Percentiles rank a stretch among this genome's conserved stretches.
These are phyloP conservation scores for Fusarium sp. DNA, from an alignment of 2,329 filamentous ascomycete species.

Conservation along the genomic window DNA sequence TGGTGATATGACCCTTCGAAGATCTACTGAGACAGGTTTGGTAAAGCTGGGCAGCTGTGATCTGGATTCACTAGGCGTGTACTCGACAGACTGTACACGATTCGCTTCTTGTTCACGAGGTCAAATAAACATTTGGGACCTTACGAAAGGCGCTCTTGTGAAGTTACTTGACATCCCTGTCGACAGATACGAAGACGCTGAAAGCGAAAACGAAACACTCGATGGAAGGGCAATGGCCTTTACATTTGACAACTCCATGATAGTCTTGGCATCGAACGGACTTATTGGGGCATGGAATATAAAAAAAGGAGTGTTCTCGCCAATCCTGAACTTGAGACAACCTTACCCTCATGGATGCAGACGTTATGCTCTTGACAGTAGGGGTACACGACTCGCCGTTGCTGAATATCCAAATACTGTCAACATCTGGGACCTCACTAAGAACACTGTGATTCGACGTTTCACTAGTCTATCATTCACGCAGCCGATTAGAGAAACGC, in stretches of 20 bases:
- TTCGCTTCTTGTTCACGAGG: neutral
- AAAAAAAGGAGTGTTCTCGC: neutral
- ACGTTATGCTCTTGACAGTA: neutral
- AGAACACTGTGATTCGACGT: neutral
- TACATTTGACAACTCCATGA: neutral
- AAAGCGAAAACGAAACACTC: no score
- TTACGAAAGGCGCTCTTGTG: neutral
- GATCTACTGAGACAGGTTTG: neutral
- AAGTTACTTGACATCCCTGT: neutral
- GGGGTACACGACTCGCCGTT: neutral
- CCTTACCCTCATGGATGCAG: no score
- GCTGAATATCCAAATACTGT: neutral
- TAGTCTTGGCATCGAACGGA: neutral
- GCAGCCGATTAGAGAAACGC: no score
- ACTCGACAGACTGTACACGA: neutral
- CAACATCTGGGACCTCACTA: neutral
- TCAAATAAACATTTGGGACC: neutral
- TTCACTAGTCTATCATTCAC: no score
- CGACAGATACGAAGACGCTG: no score
- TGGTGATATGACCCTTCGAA: neutral
- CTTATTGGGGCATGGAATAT: neutral
- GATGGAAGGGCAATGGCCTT: neutral
- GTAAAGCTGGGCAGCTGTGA: neutral
- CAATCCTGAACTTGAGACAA: neutral
- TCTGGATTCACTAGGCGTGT: neutral